Base-by-base conservation (phyloP, 2,329 filamentous ascomycete species). In the Delphinella strobiligena region DNA sequence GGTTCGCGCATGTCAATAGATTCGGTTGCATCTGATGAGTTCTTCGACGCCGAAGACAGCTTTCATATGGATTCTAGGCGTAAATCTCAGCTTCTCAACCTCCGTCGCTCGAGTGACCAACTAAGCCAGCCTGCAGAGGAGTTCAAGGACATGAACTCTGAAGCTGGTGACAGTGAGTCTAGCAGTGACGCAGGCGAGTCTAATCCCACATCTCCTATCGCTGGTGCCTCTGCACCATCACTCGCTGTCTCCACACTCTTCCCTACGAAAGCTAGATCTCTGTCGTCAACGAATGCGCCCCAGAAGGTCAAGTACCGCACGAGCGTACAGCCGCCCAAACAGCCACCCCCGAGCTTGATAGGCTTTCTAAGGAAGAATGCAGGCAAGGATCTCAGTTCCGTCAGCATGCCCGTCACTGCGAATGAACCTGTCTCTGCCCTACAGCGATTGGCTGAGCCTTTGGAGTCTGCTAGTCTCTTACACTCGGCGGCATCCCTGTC, bases 331-430 rank as follows among this genome's bases (percentile, higher is more conserved):
- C 69, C 82, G 2, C 78, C 88, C 5, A 86, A 80, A 19, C 78
- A 87, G 11, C 67, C 78, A 42, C 91, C 91, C 0, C 91, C 91
- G 0, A 94, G 86, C 57, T 67, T 98, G 38, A 94, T 98, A 49
- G 84, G 85, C 0, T 94, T 96, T 58, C 71, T 96, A 22, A 79
- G 91, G 49, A 98, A 96, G 61, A 98, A 98, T 51, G 91, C 96
- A 8, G 91, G 91, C 55, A 98, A 98, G 61, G 91, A 98, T 60
- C 68, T 98, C 36, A 94, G 86, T 44, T 93, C 87, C 2, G 93
- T 98, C 48, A 88, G 86, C 35, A 96, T 96, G 89, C 91, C 91
- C 0, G 91, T 95, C 1, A 93, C 89, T 4, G 80, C 89, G 17
- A 98, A 98, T 60, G 91, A 98, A 57, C 91, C 91, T 0, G 75